Conservation (phyloP, 331 rosid genomes). For the Ulmus americana region DNA sequence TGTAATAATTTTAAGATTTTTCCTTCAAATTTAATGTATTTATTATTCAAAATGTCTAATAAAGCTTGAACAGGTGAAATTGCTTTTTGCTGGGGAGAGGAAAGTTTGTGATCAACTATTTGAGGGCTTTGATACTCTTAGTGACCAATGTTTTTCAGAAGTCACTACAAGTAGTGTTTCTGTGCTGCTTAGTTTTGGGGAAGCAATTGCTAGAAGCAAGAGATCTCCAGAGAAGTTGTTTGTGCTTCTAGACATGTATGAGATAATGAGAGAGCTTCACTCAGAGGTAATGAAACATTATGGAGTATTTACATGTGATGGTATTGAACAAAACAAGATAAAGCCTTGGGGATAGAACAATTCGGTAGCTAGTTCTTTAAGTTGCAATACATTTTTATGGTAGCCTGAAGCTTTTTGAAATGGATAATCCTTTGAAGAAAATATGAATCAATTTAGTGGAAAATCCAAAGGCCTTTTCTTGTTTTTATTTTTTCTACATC, state of each 20-base stretch:
- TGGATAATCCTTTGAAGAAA: too few species aligned
- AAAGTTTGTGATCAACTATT: slow-evolving; percentile 88
- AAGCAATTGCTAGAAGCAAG: slow-evolving; percentile 96
- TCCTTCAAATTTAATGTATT: slow-evolving; percentile 3
- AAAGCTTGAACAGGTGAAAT: slow-evolving; percentile 65
- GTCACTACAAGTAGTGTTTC: slow-evolving; percentile 83
- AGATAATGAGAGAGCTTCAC: slow-evolving; percentile 95
- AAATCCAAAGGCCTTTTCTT: too few species aligned
- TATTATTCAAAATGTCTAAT: slow-evolving; percentile 10
- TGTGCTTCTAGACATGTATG: slow-evolving; percentile 97
- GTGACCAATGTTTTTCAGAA: slow-evolving; percentile 89
- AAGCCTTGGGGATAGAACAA: neutral
- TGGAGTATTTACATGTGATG: slow-evolving; percentile 14
- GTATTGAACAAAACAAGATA: neutral
- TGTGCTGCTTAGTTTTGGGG: slow-evolving; percentile 91
- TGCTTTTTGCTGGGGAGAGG: slow-evolving; percentile 92
- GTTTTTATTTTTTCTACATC: too few species aligned
- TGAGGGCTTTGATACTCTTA: slow-evolving; percentile 77
- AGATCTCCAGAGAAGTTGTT: slow-evolving; percentile 97
- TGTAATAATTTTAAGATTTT: slow-evolving; percentile 41
- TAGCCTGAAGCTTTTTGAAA: too few species aligned
- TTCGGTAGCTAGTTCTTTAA: too few species aligned
- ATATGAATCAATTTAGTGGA: too few species aligned
- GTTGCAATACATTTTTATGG: too few species aligned
- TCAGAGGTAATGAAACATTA: slow-evolving; percentile 54